phyloP scores from a whole-genome alignment of 2,329 filamentous ascomycete genomes.

The Fusarium tjaetaba region DNA sequence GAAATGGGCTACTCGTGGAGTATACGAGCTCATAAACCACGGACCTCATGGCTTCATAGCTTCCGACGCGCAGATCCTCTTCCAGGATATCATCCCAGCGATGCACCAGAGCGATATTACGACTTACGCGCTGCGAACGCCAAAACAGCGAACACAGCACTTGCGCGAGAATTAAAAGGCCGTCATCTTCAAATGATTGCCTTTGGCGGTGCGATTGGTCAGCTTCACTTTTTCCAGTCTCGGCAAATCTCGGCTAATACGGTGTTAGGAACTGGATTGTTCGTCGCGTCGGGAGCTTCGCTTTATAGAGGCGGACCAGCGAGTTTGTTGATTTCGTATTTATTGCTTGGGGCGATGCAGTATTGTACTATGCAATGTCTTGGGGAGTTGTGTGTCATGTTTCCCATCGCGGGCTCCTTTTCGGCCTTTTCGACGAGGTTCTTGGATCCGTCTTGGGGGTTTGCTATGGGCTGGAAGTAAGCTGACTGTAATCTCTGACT shows the following conservation, averaged over 20 bases:
- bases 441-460: conserved; percentile 92
- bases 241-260: background rate
- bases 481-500: conserved; percentile 41
- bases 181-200: conserved; percentile 98
- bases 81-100: conserved; percentile 27
- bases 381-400: conserved; percentile 89
- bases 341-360: conserved; percentile 84
- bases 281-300: conserved; percentile 82
- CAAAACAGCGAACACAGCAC: conserved; percentile 78
- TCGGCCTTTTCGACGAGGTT: conserved; percentile 95
- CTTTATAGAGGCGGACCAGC: conserved; percentile 81
- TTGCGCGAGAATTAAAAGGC: conserved; percentile 81
- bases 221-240: background rate
- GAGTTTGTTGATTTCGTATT: conserved; percentile 78
- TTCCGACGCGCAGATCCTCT: conserved; percentile 36
- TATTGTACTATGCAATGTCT: conserved; percentile 93
- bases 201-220: conserved; percentile 89
- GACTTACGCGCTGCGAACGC: conserved; percentile 69
- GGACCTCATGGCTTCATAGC: conserved; percentile 25
- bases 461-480: conserved; percentile 94
- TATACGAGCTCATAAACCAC: conserved; percentile 9
- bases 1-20: conserved; percentile 21
- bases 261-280: conserved; percentile 76
- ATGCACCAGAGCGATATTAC: conserved; percentile 57
- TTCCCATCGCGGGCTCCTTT: conserved; percentile 92